Conservation (phyloP, 768 basidiomycete genomes). For the Pleurotus eryngii region DNA sequence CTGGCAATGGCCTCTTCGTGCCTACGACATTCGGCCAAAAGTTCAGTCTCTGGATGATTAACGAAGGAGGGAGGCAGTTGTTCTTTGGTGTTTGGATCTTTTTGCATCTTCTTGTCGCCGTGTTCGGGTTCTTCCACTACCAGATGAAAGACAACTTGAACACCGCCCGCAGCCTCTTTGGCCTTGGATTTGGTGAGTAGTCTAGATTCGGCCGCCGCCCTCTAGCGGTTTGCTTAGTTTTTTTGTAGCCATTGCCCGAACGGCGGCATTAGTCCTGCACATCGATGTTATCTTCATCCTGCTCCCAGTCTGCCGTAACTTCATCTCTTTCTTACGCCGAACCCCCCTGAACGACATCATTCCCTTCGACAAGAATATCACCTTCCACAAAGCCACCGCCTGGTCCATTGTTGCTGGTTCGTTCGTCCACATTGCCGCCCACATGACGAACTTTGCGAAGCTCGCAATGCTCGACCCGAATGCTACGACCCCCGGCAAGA, state of each 20-base stretch:
- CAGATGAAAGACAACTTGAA: constrained; percentile 73
- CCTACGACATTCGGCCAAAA: constrained; percentile 41
- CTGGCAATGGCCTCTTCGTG: constrained; percentile 24
- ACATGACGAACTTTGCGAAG: constrained; percentile 81
- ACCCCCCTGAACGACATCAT: constrained; percentile 84
- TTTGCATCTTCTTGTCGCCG: constrained; percentile 74
- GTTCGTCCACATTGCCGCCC: constrained; percentile 74
- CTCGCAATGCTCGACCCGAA: constrained; percentile 55
- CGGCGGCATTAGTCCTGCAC: constrained; percentile 87
- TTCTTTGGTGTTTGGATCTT: constrained; percentile 82
- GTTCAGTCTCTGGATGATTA: constrained; percentile 86
- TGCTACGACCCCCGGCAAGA: constrained; percentile 51
- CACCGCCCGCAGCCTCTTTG: constrained; percentile 67
- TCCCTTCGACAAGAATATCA: constrained; percentile 92
- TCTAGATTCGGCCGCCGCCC: constrained; percentile 22
- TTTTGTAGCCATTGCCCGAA: constrained; percentile 72
- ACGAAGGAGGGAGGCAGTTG: constrained; percentile 77
- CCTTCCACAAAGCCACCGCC: constrained; percentile 85
- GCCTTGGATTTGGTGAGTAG: constrained; percentile 68
- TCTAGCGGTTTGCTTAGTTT: constrained; percentile 29
- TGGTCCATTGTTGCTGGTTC: constrained; percentile 86
- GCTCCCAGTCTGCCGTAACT: constrained; percentile 92
- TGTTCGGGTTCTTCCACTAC: constrained; percentile 78
- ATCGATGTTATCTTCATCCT: constrained; percentile 92
- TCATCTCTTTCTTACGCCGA: constrained; percentile 83